Evolutionary conservation across 2,329 filamentous ascomycete genomes (phyloP).

Genomic region (Fusarium caatingaense): DNA sequence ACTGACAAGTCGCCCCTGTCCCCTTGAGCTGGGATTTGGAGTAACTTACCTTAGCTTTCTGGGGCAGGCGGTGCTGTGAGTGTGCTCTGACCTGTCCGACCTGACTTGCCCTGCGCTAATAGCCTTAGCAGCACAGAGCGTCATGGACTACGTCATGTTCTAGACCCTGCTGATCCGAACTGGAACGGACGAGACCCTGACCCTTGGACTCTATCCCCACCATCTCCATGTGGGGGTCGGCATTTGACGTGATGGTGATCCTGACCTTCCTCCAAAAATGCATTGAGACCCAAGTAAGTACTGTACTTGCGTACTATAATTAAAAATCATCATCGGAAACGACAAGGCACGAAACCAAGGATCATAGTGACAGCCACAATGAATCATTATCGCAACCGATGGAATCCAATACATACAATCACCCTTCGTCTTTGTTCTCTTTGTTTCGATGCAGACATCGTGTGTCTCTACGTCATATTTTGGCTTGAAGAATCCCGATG

Average conservation of each 20-base stretch:
- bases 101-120: neutral
- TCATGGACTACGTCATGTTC: slow-evolving; percentile 29
- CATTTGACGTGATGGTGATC: slow-evolving; percentile 2
- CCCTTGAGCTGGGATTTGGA: slow-evolving; percentile 2
- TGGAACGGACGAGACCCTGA: slow-evolving; percentile 17
- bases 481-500: neutral
- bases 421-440: neutral
- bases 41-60: neutral
- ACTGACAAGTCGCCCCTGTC: slow-evolving; percentile 1
- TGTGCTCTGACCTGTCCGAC: slow-evolving; percentile 8
- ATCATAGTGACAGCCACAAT: slow-evolving; percentile 4
- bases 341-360: neutral
- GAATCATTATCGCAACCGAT: slow-evolving; percentile 17
- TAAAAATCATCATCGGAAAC: neutral
- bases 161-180: slow-evolving; percentile 12
- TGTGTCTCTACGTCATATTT: slow-evolving; percentile 14
- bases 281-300: neutral
- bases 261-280: neutral
- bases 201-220: neutral
- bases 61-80: neutral
- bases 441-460: neutral
- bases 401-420: neutral
- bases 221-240: slow-evolving; percentile 3
- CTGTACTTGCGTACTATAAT: neutral
- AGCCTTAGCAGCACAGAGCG: slow-evolving; percentile 3